Evolutionary conservation across 768 basidiomycete genomes (phyloP).

Genomic region (Podaxis sp.): DNA sequence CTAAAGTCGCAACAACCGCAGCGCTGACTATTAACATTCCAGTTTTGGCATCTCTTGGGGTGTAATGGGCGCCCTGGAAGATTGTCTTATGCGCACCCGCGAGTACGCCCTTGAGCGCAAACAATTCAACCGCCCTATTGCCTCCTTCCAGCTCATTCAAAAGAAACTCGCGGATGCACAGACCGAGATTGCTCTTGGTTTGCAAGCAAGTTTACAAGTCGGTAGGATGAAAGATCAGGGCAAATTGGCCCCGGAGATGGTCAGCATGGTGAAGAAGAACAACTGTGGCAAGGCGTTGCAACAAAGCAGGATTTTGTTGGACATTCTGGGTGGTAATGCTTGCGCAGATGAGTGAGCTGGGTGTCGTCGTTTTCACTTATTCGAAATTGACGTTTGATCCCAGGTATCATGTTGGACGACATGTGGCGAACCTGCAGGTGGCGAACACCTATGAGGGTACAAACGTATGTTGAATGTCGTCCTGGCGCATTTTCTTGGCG

Average conservation of each 20-base stretch:
- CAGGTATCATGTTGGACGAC: conserved; percentile 92
- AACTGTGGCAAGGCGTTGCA: conserved; percentile 93
- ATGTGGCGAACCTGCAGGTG: conserved; percentile 94
- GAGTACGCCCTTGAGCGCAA: conserved; percentile 86
- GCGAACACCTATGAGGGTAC: conserved; percentile 92
- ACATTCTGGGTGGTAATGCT: conserved; percentile 94
- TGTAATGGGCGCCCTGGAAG: conserved; percentile 93
- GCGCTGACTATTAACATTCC: conserved; percentile 5
- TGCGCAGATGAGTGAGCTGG: conserved; percentile 84
- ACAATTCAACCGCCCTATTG: conserved; percentile 88
- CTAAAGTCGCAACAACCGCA: conserved; percentile 6
- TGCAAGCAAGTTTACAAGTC: conserved; percentile 74
- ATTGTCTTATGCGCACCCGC: conserved; percentile 77
- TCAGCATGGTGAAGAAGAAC: conserved; percentile 93
- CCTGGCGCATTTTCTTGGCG: conserved; percentile 9
- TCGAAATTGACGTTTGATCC: neutral
- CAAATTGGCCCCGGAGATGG: conserved; percentile 82
- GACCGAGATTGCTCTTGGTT: conserved; percentile 78
- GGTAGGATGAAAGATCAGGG: conserved; percentile 86
- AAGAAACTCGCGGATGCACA: conserved; percentile 97
- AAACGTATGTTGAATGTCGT: conserved; percentile 40
- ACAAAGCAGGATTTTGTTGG: conserved; percentile 78
- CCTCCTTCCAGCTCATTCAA: conserved; percentile 96
- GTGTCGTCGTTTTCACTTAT: neutral
- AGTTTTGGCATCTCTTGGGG: conserved; percentile 94